phyloP scores from a whole-genome alignment of 345 rosid species.

The Eucalyptus curtisii region DNA sequence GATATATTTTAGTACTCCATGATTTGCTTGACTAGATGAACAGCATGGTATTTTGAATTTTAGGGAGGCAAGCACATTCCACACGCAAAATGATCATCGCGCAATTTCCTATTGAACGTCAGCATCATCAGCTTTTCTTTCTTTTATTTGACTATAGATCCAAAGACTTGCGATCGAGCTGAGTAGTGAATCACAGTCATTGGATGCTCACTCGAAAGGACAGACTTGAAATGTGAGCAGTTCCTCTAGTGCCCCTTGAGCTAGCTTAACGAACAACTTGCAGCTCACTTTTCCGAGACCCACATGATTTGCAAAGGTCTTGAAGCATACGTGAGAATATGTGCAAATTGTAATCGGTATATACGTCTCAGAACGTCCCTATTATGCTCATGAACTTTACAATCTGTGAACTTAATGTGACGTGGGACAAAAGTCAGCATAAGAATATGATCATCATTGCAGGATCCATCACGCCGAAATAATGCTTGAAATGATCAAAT shows the following conservation, averaged over 20 bases:
- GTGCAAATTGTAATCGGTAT: neutral
- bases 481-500: neutral
- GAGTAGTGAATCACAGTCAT: neutral
- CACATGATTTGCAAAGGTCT: neutral
- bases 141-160: neutral
- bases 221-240: neutral
- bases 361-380: neutral
- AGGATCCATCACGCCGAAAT: neutral
- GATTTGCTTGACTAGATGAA: neutral
- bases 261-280: neutral
- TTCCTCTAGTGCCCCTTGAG: neutral
- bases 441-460: neutral
- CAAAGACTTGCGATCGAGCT: neutral
- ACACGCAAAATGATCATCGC: neutral
- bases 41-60: neutral
- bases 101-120: neutral
- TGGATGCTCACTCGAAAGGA: neutral
- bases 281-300: neutral
- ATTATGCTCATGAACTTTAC: neutral
- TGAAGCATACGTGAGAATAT: neutral
- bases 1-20: neutral
- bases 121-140: neutral
- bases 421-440: neutral
- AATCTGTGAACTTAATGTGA: neutral
- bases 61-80: neutral